Evolutionary conservation across 2,329 filamentous ascomycete genomes (phyloP), one percentile per base, ranked within the genome.

Genomic region (Aspergillus chevalieri): DNA sequence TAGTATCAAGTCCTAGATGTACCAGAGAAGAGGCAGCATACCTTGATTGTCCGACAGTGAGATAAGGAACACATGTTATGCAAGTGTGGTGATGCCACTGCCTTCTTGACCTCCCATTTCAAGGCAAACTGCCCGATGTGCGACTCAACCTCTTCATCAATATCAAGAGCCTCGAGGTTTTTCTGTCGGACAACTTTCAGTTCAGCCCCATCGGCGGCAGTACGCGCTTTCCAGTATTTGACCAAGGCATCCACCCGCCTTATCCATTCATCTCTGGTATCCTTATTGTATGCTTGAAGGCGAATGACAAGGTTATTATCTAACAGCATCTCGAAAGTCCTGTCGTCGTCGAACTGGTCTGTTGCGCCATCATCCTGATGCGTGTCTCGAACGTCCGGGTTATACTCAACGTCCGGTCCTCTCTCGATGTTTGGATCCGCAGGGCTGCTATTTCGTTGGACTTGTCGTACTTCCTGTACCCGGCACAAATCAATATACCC

Each of bases 21-120:
- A 39, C 28, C n/a, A 36, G 17, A 28, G 34, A 2, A 6, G 28
- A 4, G 4, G 34, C 19, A 10, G 46, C 47, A 8, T 67, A 76
- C 73, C 57, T 74, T 74, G 47, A 86, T 80, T 15, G 79, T 73
- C 39, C 83, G 79, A 61, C 83, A 86, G 34, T 74, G 76, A 9
- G 79, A 76, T 19, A 86, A 77, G n/a, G 79, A 77, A 63, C 83
- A 86, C 69, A 86, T 77, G 62, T 86, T 83, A 70, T 84, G 85
- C n/a, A 86, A 67, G 36, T 79, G 69, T 1, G 83, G 78, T 1
- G 78, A 83, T n/a, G 83, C 81, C 56, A 78, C 78, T 1, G 81
- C 79, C 54, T 82, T 77, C 14, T 74, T 79, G 19, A 86, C 82
- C 62, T 86, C 83, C 83, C 83, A 86, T 58, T 86, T 85, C 55